Evolutionary conservation across 2,329 filamentous ascomycete species (phyloP).

Genomic region (Xylariomycetidae sp.): DNA sequence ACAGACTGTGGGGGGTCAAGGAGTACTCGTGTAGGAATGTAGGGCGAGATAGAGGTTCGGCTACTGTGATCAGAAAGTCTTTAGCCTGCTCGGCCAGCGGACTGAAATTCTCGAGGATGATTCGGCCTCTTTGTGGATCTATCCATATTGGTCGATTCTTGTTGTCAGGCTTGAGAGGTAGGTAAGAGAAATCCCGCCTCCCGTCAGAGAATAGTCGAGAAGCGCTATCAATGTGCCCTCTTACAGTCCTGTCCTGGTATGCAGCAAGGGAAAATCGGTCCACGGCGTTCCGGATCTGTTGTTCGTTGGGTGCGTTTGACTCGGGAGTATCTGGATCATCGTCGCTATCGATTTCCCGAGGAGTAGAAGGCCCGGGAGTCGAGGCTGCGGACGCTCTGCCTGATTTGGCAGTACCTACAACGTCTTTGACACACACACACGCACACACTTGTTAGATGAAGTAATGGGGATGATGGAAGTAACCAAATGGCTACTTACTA

Average conservation of each 20-base stretch:
- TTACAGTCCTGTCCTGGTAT: conserved; percentile 43
- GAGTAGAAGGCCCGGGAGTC: conserved; percentile 57
- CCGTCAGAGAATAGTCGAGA: conserved; percentile 42
- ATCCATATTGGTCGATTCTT: conserved; percentile 90
- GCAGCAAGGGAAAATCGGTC: conserved; percentile 53
- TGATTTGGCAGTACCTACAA: conserved; percentile 46
- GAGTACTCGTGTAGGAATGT: conserved; percentile 91
- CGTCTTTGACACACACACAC: conserved; percentile 29
- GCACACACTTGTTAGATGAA: conserved; percentile 3
- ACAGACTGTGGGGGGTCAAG: conserved; percentile 86
- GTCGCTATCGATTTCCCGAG: conserved; percentile 52
- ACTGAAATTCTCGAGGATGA: conserved; percentile 92
- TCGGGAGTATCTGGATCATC: conserved; percentile 37
- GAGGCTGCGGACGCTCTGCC: conserved; percentile 54
- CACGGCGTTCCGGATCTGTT: conserved; percentile 53
- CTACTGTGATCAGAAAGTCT: conserved; percentile 92
- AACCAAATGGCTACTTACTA: conserved; percentile 41
- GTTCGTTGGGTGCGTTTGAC: conserved; percentile 44
- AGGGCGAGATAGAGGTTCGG: conserved; percentile 86
- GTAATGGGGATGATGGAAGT: conserved; percentile 1
- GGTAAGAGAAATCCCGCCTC: conserved; percentile 68
- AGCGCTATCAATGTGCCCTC: conserved; percentile 35
- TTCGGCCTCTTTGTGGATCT: conserved; percentile 77
- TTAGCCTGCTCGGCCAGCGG: conserved; percentile 82
- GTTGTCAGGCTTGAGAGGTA: conserved; percentile 83